Conservation (phyloP, 148 eudicot genomes). For the Simmondsia chinensis region DNA sequence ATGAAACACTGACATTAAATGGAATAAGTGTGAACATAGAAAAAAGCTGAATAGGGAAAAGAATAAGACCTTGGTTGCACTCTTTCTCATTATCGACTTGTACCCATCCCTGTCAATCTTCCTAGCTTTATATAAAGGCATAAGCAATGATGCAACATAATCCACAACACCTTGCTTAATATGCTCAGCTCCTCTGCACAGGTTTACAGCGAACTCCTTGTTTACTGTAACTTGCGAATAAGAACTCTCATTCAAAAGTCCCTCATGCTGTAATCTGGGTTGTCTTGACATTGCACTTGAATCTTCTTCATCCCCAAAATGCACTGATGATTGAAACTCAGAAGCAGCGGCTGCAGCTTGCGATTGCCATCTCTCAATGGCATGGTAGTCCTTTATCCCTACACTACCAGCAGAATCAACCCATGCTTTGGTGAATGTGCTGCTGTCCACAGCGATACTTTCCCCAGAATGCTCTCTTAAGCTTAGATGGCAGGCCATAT, state of each 20-base stretch:
- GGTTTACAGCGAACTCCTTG: conserved; percentile 52
- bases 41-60: neutral
- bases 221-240: conserved; percentile 79
- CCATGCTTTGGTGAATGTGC: conserved; percentile 92
- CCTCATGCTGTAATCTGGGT: conserved; percentile 28
- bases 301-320: conserved; percentile 69
- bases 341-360: conserved; percentile 97
- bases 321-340: conserved; percentile 47
- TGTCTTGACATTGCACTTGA: conserved; percentile 48
- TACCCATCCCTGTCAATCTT: conserved; percentile 89
- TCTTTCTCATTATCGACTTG: conserved; percentile 94
- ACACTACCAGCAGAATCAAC: conserved; percentile 76
- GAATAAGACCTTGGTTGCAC: conserved; percentile 81
- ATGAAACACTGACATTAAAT: no score
- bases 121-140: conserved; percentile 93
- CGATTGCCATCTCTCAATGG: conserved; percentile 97
- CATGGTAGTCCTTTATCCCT: conserved; percentile 78
- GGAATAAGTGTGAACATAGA: neutral
- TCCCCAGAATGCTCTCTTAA: conserved; percentile 81
- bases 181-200: conserved; percentile 57
- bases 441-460: conserved; percentile 67
- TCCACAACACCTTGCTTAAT: conserved; percentile 89
- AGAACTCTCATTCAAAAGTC: conserved; percentile 54
- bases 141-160: conserved; percentile 83
- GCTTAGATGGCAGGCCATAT: conserved; percentile 46